Conservation (phyloP, 176 grass and related monocot genomes). For the Aegilops speltoides region DNA sequence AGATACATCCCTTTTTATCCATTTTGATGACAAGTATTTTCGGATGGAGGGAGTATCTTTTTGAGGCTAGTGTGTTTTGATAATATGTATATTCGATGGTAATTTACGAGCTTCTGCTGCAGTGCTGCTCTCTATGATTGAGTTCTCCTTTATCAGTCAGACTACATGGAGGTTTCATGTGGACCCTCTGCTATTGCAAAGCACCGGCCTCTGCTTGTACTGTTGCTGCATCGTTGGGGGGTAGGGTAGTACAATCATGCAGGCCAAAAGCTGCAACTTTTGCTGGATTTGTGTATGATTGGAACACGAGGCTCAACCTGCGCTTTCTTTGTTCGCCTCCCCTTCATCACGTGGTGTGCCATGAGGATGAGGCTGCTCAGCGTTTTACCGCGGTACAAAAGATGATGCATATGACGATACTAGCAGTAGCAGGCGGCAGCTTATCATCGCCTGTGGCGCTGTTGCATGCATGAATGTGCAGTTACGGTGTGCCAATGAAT, state of each 20-base stretch:
- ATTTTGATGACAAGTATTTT: no score
- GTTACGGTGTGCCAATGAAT: no score
- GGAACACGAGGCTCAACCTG: not conserved
- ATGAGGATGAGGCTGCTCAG: no score
- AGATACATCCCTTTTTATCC: no score
- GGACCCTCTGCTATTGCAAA: constrained; percentile 29
- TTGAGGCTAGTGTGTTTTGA: no score
- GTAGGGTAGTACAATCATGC: constrained; percentile 35
- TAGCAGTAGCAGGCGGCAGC: no score
- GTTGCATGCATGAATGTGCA: no score
- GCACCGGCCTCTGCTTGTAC: constrained; percentile 23
- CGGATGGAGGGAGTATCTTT: no score
- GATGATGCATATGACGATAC: no score
- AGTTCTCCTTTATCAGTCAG: not conserved
- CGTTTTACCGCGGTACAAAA: no score
- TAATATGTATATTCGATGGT: not conserved
- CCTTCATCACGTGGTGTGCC: no score
- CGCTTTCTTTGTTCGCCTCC: not conserved
- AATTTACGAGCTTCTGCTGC: not conserved
- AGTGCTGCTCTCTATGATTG: constrained; percentile 34
- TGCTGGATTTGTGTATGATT: not conserved
- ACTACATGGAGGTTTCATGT: constrained; percentile 16
- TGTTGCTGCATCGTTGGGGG: constrained; percentile 25
- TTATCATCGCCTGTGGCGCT: no score
- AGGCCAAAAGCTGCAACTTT: constrained; percentile 20